Evolutionary conservation across 2,329 filamentous ascomycete species (phyloP).

Genomic region (Pseudovirgaria hyperparasitica): DNA sequence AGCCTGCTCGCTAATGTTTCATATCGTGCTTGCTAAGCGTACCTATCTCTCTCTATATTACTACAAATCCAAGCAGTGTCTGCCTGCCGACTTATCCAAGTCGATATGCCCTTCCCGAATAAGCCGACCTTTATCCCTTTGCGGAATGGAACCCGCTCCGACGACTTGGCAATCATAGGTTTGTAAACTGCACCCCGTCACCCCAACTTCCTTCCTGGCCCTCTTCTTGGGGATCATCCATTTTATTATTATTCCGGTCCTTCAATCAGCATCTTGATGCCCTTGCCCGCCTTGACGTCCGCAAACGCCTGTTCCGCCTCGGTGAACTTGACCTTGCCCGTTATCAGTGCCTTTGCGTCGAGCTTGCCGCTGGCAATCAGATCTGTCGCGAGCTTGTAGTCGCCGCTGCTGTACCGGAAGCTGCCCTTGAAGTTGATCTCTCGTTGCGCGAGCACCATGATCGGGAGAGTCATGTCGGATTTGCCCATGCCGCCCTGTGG

Average conservation of each 20-base stretch:
- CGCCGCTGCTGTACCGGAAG: constrained; percentile 80
- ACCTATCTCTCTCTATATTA: too few relatives aligned
- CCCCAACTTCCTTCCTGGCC: too few relatives aligned
- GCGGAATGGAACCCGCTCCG: too few relatives aligned
- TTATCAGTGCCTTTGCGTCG: constrained; percentile 65
- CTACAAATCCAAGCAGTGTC: too few relatives aligned
- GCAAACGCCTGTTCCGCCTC: constrained; percentile 78
- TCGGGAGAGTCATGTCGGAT: constrained; percentile 77
- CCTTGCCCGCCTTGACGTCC: constrained; percentile 73
- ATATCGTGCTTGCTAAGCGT: too few relatives aligned
- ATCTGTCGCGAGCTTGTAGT: constrained; percentile 74
- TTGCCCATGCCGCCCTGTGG: constrained; percentile 63
- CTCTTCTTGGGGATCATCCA: too few relatives aligned
- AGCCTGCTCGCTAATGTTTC: too few relatives aligned
- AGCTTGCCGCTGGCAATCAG: constrained; percentile 62
- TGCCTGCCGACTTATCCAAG: too few relatives aligned
- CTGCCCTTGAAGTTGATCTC: constrained; percentile 78
- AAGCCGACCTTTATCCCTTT: too few relatives aligned
- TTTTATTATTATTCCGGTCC: constrained; percentile 19
- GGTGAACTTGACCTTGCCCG: constrained; percentile 61
- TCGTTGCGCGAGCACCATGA: constrained; percentile 80
- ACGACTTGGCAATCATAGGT: too few relatives aligned
- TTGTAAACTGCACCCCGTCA: too few relatives aligned
- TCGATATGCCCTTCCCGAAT: too few relatives aligned
- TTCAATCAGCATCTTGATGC: constrained; percentile 51